Base-by-base conservation (phyloP, 257 asterid species). In the Craterostigma plantagineum region DNA sequence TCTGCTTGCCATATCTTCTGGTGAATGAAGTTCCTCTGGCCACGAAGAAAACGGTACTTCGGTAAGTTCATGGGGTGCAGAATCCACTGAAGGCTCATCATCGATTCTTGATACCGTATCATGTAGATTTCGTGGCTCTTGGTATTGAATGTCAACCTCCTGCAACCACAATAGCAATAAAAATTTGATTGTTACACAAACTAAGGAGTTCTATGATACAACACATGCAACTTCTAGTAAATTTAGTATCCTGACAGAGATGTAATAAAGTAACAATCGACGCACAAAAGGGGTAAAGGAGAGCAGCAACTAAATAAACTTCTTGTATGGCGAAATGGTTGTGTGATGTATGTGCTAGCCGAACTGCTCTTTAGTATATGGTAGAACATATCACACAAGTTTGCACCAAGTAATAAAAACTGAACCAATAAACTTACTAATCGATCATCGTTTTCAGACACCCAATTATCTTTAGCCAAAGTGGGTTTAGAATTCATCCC, bases 401-500 rank as follows among this genome's bases (percentile, higher is more conserved):
- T 23, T 23, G 30, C 30, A 23, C 30, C 6, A 23, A 23, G 6
- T 23, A 23, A 23, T 23, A 9, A n/a, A n/a, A 1, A 36, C 40
- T 9, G 40, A 36, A 12, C 8, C 40, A 1, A 18, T 16, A 41
- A 34, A 48, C 63, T 49, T 65, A 78, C 82, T 61, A 49, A 42
- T 70, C 57, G 57, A 56, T 66, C 72, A 36, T 52, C 53, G 42
- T 59, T 72, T 51, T 65, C 69, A 18, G 66, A 62, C 33, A 61
- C 45, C 76, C 70, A 63, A 15, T 43, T 66, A 68, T 71, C 70
- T 54, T 77, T 68, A 23, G 51, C 68, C 7, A 67, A 52, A 54
- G 43, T 42, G 35, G 52, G 49, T 48, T 59, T 72, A n/a, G 75
- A 55, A 54, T 55, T 69, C 50, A 66, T 56, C 47, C 68, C 81